Conservation (phyloP, 2,329 filamentous ascomycete genomes). For the Arthrobotrys musiformis region DNA sequence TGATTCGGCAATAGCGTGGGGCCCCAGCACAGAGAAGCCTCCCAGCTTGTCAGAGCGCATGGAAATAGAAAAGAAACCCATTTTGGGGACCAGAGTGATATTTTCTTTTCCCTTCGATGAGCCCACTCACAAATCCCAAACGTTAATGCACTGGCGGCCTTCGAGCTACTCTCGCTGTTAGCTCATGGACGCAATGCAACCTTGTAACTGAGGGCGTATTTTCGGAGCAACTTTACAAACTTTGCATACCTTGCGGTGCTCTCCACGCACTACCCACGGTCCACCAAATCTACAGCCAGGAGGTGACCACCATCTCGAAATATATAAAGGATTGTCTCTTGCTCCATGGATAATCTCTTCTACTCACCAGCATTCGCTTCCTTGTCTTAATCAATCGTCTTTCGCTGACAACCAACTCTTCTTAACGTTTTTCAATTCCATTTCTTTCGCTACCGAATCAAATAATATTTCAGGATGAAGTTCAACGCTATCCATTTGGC, state of each 20-base stretch:
- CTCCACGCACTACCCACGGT: too few species aligned
- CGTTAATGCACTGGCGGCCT: conserved; percentile 3
- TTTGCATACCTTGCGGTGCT: too few species aligned
- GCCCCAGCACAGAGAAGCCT: conserved; percentile 1
- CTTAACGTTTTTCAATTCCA: conserved; percentile 7
- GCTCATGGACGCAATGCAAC: conserved; percentile 17
- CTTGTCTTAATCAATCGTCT: conserved; percentile 17
- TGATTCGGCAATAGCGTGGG: too few species aligned
- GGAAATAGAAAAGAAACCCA: conserved; percentile 39
- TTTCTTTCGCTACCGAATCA: conserved; percentile 21
- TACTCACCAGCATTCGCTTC: conserved; percentile 45
- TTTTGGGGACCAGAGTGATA: conserved; percentile 2
- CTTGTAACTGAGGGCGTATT: conserved; percentile 16
- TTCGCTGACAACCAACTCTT: conserved; percentile 19
- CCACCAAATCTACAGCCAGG: neutral
- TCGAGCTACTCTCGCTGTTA: conserved; percentile 7
- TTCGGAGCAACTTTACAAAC: neutral
- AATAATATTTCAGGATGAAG: conserved; percentile 46
- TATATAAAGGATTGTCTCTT: conserved; percentile 45
- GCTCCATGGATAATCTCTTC: conserved; percentile 15
- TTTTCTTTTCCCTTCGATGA: neutral
- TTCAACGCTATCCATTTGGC: conserved; percentile 34
- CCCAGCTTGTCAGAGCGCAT: conserved; percentile 25
- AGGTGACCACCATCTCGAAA: neutral
- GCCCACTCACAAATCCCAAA: conserved; percentile 16